Base-by-base conservation (phyloP, 2,329 filamentous ascomycete species). In the Aspergillus felis region DNA sequence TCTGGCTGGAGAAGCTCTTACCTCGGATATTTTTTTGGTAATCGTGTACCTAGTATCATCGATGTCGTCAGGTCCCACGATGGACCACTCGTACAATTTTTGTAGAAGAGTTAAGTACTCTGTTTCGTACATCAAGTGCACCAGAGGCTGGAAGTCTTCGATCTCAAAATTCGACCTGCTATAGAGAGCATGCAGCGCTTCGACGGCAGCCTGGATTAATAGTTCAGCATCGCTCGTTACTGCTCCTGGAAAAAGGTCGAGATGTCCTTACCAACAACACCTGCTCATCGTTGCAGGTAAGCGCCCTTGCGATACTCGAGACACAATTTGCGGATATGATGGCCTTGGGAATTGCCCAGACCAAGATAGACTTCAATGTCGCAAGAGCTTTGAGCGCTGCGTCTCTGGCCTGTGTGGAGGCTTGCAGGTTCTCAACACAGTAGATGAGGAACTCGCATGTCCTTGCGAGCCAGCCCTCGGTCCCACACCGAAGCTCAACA, bases 1-100 rank as follows among this genome's bases (percentile, higher is more conserved):
- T 14, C 47, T 44, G n/a, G 1, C 20, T 10, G 4, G 17, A 12
- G 24, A 17, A 32, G 41, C 53, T 47, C 77, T 63, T 81, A 92
- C 90, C 84, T 99, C 94, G 1, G 92, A 92, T 50, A 97, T 85
- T 74, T 96, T 97, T 78, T 97, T 97, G 44, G 90, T 87, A 64
- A 97, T 86, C 55, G 91, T 86, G 71, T 99, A 97, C 71, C 92
- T 95, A 68, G 92, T 88, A 68, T 96, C 91, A 64, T 97, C 90
- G 57, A 96, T 86, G 65, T 96, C 88, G 58, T 90, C 84, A 3
- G 91, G 84, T 62, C 92, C 88, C 47, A 93, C 87, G 10, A 86
- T 76, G 4, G 91, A 90, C 89, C 90, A 94, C 60, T 88, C 85
- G 66, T 91, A 92, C 12, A 96, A 81, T 58, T 87, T 84, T 60